Evolutionary conservation across 2,329 filamentous ascomycete species (phyloP), one percentile per base, ranked within the genome.

Genomic region (Raffaelea deltoideospora): DNA sequence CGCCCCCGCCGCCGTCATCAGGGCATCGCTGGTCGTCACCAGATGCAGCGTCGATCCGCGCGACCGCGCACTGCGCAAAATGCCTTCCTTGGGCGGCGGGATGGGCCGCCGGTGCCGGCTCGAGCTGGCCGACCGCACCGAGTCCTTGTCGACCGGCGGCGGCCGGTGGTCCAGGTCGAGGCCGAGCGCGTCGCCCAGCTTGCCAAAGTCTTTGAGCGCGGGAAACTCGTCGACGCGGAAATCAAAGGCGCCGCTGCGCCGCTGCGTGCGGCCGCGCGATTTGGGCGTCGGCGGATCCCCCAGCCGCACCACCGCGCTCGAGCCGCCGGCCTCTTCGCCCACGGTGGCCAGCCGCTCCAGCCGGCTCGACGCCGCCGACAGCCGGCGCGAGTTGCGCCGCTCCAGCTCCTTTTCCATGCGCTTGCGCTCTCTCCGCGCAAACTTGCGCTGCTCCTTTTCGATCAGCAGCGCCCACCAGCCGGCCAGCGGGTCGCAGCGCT

Each of bases 381-480:
- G 64, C 29, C 88, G 75, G 36, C 86, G 70, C 22, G 90, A 65
- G 42, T 76, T 83, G 53, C 85, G 79, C 39, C 75, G 76, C 50
- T 96, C 85, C 2, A 71, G 68, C 49, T 98, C 87, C 47, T 75
- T 77, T 53, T 96, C 87, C 51, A 72, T 85, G 9, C 88, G 73
- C 52, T 88, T 95, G 37, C 76, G 72, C 49, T 95, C 86, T 43
- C 79, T 68, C 42, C 86, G 69, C 43, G 63, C 69, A 45, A 87
- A 78, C 56, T 98, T 98, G 9, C 86, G 75, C 53, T 86, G 75
- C 52, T 98, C 90, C 54, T 96, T 98, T 51, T 96, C 90, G 10
- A 96, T 75, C 28, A 98, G 61, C 21, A 98, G 59, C 3, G 84
- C 82, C 90, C 90, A 98, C 90, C 90, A 98, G 6, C 90, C 90